Evolutionary conservation across 306 rosid species (phyloP).

Genomic region (Pterocarpus macrocarpus): DNA sequence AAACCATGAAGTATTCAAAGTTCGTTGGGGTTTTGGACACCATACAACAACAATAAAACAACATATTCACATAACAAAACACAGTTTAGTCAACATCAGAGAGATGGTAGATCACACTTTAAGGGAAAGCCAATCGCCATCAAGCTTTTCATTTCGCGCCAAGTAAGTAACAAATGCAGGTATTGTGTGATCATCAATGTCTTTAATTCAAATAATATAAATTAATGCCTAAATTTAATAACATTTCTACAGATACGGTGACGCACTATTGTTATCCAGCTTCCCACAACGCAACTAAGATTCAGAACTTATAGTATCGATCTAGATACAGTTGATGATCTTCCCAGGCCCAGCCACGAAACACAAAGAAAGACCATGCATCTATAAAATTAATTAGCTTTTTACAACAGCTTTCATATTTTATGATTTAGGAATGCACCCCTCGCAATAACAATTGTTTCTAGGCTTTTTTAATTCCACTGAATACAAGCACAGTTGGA

Average conservation of each 20-base stretch:
- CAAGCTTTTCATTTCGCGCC: slow-evolving; percentile 48
- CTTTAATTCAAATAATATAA: neutral
- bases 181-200: neutral
- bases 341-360: neutral
- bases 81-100: slow-evolving; percentile 38
- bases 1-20: slow-evolving; percentile 50
- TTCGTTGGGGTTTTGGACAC: slow-evolving; percentile 62
- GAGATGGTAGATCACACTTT: slow-evolving; percentile 26
- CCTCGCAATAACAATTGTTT: neutral
- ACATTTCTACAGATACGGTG: slow-evolving; percentile 27
- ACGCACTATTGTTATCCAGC: neutral
- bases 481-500: neutral
- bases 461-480: neutral
- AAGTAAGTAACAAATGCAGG: slow-evolving; percentile 51
- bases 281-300: neutral
- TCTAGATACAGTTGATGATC: neutral
- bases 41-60: slow-evolving; percentile 42
- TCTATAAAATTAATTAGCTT: neutral
- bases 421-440: neutral
- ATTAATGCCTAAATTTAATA: neutral
- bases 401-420: neutral
- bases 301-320: neutral
- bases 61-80: slow-evolving; percentile 24
- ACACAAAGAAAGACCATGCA: neutral
- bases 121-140: slow-evolving; percentile 39